phyloP scores from a whole-genome alignment of 2,329 filamentous ascomycete species.

The Macroventuria anomochaeta region DNA sequence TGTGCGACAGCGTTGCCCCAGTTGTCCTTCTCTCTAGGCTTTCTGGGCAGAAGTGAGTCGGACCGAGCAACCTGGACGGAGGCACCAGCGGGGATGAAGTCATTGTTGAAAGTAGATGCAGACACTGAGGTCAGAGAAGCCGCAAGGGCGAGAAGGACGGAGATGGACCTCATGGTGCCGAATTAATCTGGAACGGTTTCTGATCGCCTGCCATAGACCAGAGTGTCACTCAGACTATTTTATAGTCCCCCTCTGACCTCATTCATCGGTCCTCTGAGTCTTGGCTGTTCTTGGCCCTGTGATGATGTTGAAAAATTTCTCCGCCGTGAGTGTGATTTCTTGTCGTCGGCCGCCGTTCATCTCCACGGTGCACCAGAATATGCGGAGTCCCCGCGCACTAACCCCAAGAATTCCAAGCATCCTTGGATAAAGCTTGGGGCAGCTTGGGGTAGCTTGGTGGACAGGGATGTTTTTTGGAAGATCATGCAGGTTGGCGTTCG shows the following conservation, averaged over 20 bases:
- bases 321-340: constrained; percentile 11
- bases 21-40: constrained; percentile 32
- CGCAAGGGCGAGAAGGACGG: constrained; percentile 22
- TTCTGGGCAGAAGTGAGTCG: constrained; percentile 15
- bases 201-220: background rate
- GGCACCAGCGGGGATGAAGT: constrained; percentile 27
- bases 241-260: background rate
- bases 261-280: background rate
- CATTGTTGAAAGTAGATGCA: constrained; percentile 18
- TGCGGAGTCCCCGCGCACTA: constrained; percentile 29
- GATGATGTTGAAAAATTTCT: constrained; percentile 18
- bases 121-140: constrained; percentile 22
- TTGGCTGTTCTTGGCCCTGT: constrained; percentile 4
- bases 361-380: constrained; percentile 17
- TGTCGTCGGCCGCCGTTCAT: constrained; percentile 15
- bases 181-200: background rate
- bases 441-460: constrained; percentile 23
- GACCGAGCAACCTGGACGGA: constrained; percentile 14
- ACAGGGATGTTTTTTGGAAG: background rate
- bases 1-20: constrained; percentile 40
- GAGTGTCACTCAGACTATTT: background rate
- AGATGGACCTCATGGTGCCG: constrained; percentile 30
- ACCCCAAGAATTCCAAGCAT: constrained; percentile 21
- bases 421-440: constrained; percentile 27
- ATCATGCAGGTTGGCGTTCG: constrained; percentile 34